Evolutionary conservation across 805 yeast genomes (phyloP).

Genomic region (Kazachstania taianensis): DNA sequence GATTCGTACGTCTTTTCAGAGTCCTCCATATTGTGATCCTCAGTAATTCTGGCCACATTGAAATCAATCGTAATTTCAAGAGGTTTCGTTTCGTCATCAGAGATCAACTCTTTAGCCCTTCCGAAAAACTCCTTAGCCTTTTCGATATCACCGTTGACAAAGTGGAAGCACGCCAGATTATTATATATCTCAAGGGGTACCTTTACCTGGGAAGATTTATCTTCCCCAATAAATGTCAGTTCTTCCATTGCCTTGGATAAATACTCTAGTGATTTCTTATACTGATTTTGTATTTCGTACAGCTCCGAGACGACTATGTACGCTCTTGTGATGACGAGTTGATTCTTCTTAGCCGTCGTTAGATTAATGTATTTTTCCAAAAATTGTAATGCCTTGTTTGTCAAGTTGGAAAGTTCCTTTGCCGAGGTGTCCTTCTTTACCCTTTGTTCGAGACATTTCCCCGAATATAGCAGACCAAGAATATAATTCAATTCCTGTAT

Average conservation of each 20-base stretch:
- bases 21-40: slow-evolving; percentile 30
- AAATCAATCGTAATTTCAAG: slow-evolving; percentile 42
- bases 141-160: slow-evolving; percentile 49
- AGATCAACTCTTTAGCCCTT: slow-evolving; percentile 31
- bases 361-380: slow-evolving; percentile 64
- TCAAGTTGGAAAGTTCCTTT: slow-evolving; percentile 14
- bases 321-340: slow-evolving; percentile 54
- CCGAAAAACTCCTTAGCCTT: slow-evolving; percentile 50
- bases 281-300: slow-evolving; percentile 52
- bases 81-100: slow-evolving; percentile 22
- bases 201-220: too few relatives aligned
- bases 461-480: slow-evolving; percentile 65
- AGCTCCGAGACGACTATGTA: slow-evolving; percentile 58
- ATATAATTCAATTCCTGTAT: slow-evolving; percentile 66
- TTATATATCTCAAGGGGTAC: slow-evolving; percentile 54
- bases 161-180: slow-evolving; percentile 77
- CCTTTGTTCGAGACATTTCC: slow-evolving; percentile 29
- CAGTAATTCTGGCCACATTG: slow-evolving; percentile 71
- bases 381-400: slow-evolving; percentile 46
- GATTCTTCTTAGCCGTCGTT: slow-evolving; percentile 43
- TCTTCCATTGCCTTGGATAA: slow-evolving; percentile 52
- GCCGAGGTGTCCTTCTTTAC: slow-evolving; percentile 12
- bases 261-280: slow-evolving; percentile 55
- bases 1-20: slow-evolving; percentile 37
- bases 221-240: slow-evolving; percentile 28